phyloP scores from a whole-genome alignment of 2,329 filamentous ascomycete species.

The Alternaria brassicae region DNA sequence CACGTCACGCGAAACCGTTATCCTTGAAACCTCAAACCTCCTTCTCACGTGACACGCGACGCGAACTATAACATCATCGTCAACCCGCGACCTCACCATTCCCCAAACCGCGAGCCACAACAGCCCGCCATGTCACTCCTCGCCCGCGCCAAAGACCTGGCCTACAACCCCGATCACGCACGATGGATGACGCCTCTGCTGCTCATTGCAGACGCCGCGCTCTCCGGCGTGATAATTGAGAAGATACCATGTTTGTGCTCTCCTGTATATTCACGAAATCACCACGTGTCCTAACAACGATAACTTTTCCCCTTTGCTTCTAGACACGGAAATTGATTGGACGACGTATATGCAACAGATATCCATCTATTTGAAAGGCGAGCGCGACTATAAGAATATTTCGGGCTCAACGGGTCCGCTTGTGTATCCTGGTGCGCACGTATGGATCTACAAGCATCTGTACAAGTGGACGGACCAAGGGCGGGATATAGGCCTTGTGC shows the following conservation, averaged over 20 bases:
- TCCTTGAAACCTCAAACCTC: constrained; percentile 32
- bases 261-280: neutral
- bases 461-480: constrained; percentile 81
- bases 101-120: neutral
- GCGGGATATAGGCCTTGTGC: constrained; percentile 77
- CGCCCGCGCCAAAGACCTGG: constrained; percentile 47
- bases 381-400: constrained; percentile 87
- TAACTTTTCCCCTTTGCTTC: neutral
- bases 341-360: constrained; percentile 96
- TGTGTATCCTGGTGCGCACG: constrained; percentile 92
- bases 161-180: constrained; percentile 63
- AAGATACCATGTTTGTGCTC: constrained; percentile 78
- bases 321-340: constrained; percentile 99
- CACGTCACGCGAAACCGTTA: constrained; percentile 28
- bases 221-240: constrained; percentile 78
- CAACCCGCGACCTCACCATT: constrained; percentile 13
- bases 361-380: constrained; percentile 77
- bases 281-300: constrained; percentile 31
- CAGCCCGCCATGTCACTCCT: constrained; percentile 48
- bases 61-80: constrained; percentile 30
- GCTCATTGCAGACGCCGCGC: constrained; percentile 71
- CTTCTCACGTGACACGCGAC: constrained; percentile 32
- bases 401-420: constrained; percentile 88
- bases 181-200: constrained; percentile 72
- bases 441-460: constrained; percentile 85